Percentiles rank a stretch among this genome's conserved stretches.
Conservation (phyloP, 352 stramenopile genomes). For the Globisporangium mamillatum region DNA sequence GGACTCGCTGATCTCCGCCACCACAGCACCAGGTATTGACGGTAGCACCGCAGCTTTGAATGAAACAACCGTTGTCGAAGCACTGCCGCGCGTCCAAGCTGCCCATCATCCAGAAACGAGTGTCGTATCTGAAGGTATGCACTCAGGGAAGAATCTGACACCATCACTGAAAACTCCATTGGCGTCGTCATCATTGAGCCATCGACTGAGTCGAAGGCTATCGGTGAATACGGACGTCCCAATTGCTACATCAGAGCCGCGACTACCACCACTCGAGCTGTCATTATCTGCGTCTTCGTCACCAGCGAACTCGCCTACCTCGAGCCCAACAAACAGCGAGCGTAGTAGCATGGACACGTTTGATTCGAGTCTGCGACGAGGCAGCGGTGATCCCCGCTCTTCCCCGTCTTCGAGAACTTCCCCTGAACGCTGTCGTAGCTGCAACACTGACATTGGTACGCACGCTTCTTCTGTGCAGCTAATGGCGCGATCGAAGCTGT, state of each 20-base stretch:
- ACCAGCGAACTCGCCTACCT: conserved; percentile 5
- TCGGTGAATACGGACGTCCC: background rate
- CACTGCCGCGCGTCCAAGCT: background rate
- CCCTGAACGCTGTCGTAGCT: conserved; percentile 2
- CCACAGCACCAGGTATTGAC: background rate
- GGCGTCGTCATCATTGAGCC: background rate
- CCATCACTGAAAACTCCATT: background rate
- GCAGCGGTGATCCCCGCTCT: background rate
- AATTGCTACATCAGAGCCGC: background rate
- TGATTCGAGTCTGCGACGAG: background rate
- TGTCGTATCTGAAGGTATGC: background rate
- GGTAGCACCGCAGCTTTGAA: background rate
- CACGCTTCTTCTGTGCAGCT: background rate
- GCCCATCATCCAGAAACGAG: background rate
- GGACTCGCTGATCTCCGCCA: background rate
- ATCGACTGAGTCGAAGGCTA: background rate
- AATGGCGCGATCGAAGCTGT: background rate
- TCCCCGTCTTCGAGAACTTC: background rate
- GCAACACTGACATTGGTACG: background rate
- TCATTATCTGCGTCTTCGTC: conserved; percentile 6
- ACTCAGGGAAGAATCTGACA: background rate
- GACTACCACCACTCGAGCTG: conserved; percentile 4
- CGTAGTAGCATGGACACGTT: background rate
- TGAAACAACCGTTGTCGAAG: background rate
- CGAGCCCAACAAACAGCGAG: conserved; percentile 7